Conservation (phyloP, 129 eudicot genomes). For the Deinandra increscens region DNA sequence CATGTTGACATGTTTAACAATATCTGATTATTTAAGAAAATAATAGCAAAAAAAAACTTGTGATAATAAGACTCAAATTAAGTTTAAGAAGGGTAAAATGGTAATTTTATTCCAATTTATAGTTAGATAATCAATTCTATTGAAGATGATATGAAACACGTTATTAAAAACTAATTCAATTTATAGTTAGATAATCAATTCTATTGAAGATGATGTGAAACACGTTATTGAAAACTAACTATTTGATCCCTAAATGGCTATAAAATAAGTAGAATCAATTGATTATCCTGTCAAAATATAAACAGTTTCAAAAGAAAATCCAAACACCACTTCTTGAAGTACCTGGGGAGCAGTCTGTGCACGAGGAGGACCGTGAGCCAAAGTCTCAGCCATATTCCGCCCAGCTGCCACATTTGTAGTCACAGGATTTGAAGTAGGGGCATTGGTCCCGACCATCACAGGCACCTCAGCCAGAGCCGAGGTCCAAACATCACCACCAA, state of each 20-base stretch:
- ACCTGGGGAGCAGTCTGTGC: conserved; percentile 76
- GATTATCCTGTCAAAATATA: background rate
- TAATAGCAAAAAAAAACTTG: background rate
- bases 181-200: too few species aligned
- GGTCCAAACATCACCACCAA: conserved; percentile 83
- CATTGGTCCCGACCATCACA: conserved; percentile 49
- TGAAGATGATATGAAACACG: background rate
- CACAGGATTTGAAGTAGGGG: conserved; percentile 33
- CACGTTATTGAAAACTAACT: background rate
- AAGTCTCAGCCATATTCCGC: conserved; percentile 93
- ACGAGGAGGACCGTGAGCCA: conserved; percentile 74
- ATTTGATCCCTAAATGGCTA: background rate
- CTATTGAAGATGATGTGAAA: background rate
- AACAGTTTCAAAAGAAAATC: background rate
- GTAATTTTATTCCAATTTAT: background rate
- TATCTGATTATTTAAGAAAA: background rate
- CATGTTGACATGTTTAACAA: too few species aligned
- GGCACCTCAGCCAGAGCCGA: conserved; percentile 97
- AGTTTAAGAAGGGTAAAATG: background rate
- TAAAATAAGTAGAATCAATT: background rate
- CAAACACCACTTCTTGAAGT: background rate
- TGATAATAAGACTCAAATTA: background rate
- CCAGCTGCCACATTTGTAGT: conserved; percentile 37
- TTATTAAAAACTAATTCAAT: background rate
- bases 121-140: too few species aligned